Conservation (phyloP, 768 basidiomycete genomes). For the Suillus occidentalis region DNA sequence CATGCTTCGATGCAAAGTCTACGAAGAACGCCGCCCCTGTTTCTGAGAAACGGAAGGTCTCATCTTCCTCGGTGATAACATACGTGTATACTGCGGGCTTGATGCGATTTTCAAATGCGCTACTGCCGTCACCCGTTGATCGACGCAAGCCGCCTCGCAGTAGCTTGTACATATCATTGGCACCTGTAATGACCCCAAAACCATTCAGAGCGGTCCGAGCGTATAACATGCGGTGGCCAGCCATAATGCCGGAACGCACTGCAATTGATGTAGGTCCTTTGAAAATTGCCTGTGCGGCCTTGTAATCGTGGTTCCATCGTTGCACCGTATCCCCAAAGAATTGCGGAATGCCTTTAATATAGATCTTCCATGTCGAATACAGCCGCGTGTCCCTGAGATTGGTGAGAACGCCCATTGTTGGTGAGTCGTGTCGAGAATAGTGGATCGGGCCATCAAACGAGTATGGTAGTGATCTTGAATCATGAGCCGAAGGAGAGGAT, state of each 20-base stretch:
- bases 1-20: slow-evolving; percentile 85
- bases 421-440: slow-evolving; percentile 70
- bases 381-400: slow-evolving; percentile 59
- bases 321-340: slow-evolving; percentile 64
- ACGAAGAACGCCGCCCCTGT: slow-evolving; percentile 87
- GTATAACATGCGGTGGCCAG: slow-evolving; percentile 74
- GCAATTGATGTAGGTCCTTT: slow-evolving; percentile 58
- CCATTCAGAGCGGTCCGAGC: slow-evolving; percentile 61
- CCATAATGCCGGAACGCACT: slow-evolving; percentile 67
- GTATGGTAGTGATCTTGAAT: slow-evolving; percentile 50
- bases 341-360: slow-evolving; percentile 55
- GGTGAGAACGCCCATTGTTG: slow-evolving; percentile 64
- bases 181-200: slow-evolving; percentile 56
- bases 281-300: slow-evolving; percentile 73
- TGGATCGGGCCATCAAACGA: slow-evolving; percentile 74
- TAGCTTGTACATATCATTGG: slow-evolving; percentile 50
- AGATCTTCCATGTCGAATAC: slow-evolving; percentile 80
- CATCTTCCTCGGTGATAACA: slow-evolving; percentile 73
- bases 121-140: slow-evolving; percentile 13
- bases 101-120: slow-evolving; percentile 45
- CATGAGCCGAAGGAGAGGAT: slow-evolving; percentile 43
- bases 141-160: slow-evolving; percentile 45
- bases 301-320: slow-evolving; percentile 66
- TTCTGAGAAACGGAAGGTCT: slow-evolving; percentile 80
- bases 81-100: slow-evolving; percentile 88